Evolutionary conservation across 257 asterid genomes (phyloP).

Genomic region (Penstemon newberryi): DNA sequence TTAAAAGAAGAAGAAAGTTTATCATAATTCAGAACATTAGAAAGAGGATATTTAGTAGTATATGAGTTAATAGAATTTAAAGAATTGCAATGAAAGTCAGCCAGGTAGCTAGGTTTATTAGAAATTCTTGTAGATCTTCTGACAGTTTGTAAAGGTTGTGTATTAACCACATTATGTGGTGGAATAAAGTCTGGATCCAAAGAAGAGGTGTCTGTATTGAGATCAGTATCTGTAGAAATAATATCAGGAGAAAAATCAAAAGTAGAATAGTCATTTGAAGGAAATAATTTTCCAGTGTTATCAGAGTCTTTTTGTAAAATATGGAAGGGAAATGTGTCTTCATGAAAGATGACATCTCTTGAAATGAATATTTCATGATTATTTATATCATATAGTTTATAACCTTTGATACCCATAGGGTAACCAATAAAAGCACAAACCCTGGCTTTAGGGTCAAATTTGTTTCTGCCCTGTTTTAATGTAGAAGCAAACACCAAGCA

Average conservation of each 20-base stretch:
- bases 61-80: no score
- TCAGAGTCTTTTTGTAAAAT: no score
- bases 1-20: neutral
- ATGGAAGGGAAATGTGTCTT: neutral
- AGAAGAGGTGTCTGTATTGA: neutral
- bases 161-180: neutral
- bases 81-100: no score
- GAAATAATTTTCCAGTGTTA: neutral
- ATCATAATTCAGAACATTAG: neutral
- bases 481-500: neutral
- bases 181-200: neutral
- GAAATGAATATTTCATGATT: neutral
- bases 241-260: no score
- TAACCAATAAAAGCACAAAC: neutral
- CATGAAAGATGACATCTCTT: neutral
- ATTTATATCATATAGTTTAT: neutral
- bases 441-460: neutral
- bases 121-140: no score
- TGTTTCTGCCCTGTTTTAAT: neutral
- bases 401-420: neutral
- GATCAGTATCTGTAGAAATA: neutral
- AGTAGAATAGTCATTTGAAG: no score
- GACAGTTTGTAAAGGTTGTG: neutral
- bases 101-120: no score
- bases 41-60: neutral